These are phyloP conservation scores for Pulveroboletus sp. DNA, from an alignment of 768 basidiomycete species.

Conservation along the genomic window DNA sequence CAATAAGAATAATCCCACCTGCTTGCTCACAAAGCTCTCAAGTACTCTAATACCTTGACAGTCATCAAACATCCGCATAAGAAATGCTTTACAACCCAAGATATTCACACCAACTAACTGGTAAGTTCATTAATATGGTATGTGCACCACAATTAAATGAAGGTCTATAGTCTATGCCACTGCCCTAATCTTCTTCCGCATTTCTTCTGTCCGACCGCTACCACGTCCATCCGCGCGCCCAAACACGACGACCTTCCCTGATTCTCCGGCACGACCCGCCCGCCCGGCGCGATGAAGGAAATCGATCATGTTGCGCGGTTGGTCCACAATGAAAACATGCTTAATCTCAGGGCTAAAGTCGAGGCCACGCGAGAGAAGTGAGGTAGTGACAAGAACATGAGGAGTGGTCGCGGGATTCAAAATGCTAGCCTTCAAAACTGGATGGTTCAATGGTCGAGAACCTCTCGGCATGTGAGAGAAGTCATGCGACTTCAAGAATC, in stretches of 20 bases:
- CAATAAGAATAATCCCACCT: too few species aligned
- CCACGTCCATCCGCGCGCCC: constrained; percentile 66
- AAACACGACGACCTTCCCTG: constrained; percentile 72
- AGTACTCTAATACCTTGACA: too few species aligned
- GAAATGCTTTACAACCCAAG: background rate
- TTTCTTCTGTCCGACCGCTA: constrained; percentile 45
- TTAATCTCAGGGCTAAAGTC: constrained; percentile 77
- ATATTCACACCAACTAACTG: background rate
- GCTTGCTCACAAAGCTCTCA: too few species aligned
- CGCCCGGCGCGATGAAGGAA: constrained; percentile 90
- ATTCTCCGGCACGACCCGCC: constrained; percentile 66
- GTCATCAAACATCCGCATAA: too few species aligned
- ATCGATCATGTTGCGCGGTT: constrained; percentile 86
- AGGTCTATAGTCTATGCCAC: constrained; percentile 12
- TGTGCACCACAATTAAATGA: background rate
- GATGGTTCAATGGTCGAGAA: background rate
- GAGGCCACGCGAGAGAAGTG: constrained; percentile 83
- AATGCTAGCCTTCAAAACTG: constrained; percentile 7
- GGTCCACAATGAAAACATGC: constrained; percentile 84
- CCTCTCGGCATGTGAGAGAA: background rate
- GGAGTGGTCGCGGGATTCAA: constrained; percentile 36
- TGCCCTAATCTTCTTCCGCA: constrained; percentile 47
- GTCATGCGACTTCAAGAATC: constrained; percentile 49
- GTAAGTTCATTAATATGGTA: background rate
- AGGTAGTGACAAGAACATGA: constrained; percentile 82